A percentile compares a stretch with the other conserved stretches of the same genome.
phyloP scores from a whole-genome alignment of 2,329 filamentous ascomycete genomes.

The Karstenula rhodostoma region DNA sequence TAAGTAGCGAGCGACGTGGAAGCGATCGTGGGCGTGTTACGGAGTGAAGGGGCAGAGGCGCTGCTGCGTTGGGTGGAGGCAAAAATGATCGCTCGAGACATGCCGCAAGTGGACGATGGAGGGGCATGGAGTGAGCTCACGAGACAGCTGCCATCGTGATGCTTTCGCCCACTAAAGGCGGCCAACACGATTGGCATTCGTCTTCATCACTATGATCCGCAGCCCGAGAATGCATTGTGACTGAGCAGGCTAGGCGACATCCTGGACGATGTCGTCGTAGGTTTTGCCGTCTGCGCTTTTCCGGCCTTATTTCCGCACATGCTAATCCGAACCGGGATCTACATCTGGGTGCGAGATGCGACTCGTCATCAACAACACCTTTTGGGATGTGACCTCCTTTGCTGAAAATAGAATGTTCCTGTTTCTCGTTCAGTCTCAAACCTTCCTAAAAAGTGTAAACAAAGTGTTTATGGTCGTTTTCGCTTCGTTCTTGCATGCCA shows the following conservation, averaged over 20 bases:
- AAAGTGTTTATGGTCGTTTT: neutral
- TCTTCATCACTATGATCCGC: neutral
- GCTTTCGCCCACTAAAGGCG: slow-evolving; percentile 9
- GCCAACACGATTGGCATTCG: neutral
- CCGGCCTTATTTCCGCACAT: slow-evolving; percentile 1
- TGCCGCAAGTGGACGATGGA: slow-evolving; percentile 8
- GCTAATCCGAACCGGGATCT: slow-evolving; percentile 9
- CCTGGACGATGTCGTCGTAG: neutral
- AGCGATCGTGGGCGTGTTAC: slow-evolving; percentile 6
- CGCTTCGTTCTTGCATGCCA: neutral
- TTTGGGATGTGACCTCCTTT: slow-evolving; percentile 11
- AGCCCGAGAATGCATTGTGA: neutral
- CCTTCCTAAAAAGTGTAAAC: neutral
- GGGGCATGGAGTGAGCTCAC: neutral
- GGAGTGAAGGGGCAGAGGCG: slow-evolving; percentile 1
- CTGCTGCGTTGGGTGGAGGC: neutral
- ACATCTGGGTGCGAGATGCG: slow-evolving; percentile 3
- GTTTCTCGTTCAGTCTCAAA: neutral
- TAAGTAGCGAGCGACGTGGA: slow-evolving; percentile 9
- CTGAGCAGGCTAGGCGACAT: neutral
- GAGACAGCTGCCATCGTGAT: slow-evolving; percentile 7
- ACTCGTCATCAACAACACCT: slow-evolving; percentile 9
- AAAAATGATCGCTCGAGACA: slow-evolving; percentile 12
- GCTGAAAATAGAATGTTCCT: neutral
- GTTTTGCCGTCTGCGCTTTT: neutral